These are phyloP conservation scores for Rubia yunnanensis DNA, from an alignment of 257 asterid species.

Conservation along the genomic window DNA sequence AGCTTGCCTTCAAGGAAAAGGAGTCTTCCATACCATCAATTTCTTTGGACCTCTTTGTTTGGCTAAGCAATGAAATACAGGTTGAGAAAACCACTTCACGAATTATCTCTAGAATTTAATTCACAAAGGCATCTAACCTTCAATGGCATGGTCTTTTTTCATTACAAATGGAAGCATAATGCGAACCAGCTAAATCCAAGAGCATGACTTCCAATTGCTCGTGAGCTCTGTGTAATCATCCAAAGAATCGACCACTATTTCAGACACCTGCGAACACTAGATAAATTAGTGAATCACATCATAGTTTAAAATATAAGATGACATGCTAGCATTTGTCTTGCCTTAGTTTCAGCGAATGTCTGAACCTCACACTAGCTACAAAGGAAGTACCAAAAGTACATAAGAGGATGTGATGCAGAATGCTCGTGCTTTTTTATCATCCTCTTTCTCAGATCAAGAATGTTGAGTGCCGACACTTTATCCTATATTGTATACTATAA, in stretches of 20 bases:
- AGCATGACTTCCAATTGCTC: constrained; percentile 56
- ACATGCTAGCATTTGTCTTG: background rate
- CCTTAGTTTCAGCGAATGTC: background rate
- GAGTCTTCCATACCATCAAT: constrained; percentile 80
- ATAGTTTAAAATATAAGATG: background rate
- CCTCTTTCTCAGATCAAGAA: too few relatives aligned
- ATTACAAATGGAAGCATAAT: constrained; percentile 74
- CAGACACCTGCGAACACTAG: constrained; percentile 36
- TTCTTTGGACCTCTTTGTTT: too few relatives aligned
- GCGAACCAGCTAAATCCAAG: constrained; percentile 59
- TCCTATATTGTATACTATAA: too few relatives aligned
- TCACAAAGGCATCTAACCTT: constrained; percentile 30
- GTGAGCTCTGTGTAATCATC: constrained; percentile 33
- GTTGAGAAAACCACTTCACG: background rate
- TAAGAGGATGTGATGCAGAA: too few relatives aligned
- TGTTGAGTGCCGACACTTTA: too few relatives aligned
- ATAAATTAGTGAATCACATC: constrained; percentile 15
- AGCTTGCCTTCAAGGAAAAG: constrained; percentile 50
- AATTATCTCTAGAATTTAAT: constrained; percentile 6
- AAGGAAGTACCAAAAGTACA: too few relatives aligned
- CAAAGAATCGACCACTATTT: constrained; percentile 44
- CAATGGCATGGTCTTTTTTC: constrained; percentile 25
- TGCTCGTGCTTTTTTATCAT: too few relatives aligned
- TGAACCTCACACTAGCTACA: background rate
- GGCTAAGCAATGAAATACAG: too few relatives aligned